A percentile compares a stretch with the other conserved stretches of the same genome.
These are phyloP conservation scores for Fusarium sp. DNA, from an alignment of 2,329 filamentous ascomycete species.

Conservation along the genomic window DNA sequence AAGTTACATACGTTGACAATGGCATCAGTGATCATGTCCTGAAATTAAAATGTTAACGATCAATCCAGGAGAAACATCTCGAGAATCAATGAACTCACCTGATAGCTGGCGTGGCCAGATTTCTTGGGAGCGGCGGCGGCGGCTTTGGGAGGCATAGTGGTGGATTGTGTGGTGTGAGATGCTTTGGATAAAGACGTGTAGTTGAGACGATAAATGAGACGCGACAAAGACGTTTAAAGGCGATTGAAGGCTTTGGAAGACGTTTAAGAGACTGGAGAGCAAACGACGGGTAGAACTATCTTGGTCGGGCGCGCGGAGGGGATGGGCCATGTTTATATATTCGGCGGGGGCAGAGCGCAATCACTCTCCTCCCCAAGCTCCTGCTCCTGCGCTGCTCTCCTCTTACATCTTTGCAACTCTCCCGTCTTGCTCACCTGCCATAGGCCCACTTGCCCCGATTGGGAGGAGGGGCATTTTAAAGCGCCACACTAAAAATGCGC, in stretches of 20 bases:
- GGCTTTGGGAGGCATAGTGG: slow-evolving; percentile 70
- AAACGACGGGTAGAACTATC: slow-evolving; percentile 50
- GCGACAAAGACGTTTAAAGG: slow-evolving; percentile 29
- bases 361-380: slow-evolving; percentile 55
- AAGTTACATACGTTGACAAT: slow-evolving; percentile 65
- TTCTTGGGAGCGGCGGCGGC: slow-evolving; percentile 55
- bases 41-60: slow-evolving; percentile 19
- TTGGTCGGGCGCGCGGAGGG: slow-evolving; percentile 63
- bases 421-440: slow-evolving; percentile 39
- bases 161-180: slow-evolving; percentile 39
- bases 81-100: slow-evolving; percentile 56
- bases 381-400: slow-evolving; percentile 24
- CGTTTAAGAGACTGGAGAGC: slow-evolving; percentile 43
- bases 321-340: slow-evolving; percentile 68
- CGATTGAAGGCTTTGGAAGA: slow-evolving; percentile 23
- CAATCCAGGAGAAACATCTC: background rate
- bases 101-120: slow-evolving; percentile 66
- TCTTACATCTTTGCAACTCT: slow-evolving; percentile 36
- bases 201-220: slow-evolving; percentile 41
- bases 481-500: slow-evolving; percentile 38
- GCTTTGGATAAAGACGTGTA: slow-evolving; percentile 23
- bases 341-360: slow-evolving; percentile 65
- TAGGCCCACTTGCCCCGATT: slow-evolving; percentile 34
- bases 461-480: slow-evolving; percentile 38
- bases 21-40: slow-evolving; percentile 72